Conservation (phyloP, 2,329 filamentous ascomycete species). For the Sporothrix variecibatus region DNA sequence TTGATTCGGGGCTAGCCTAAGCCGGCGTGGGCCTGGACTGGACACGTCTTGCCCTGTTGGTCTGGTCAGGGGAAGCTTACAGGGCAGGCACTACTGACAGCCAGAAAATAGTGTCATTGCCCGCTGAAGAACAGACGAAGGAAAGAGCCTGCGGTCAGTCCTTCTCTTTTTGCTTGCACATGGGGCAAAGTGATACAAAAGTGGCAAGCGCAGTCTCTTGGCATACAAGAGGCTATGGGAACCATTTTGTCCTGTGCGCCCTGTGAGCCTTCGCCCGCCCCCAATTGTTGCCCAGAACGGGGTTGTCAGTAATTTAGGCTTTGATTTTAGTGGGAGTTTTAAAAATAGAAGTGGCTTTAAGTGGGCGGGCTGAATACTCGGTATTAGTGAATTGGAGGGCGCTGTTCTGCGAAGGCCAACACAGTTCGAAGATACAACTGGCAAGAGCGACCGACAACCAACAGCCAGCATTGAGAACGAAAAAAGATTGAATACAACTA, state of each 20-base stretch:
- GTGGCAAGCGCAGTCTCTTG: neutral
- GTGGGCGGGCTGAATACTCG: neutral
- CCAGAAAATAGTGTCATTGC: neutral
- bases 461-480: neutral
- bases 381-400: neutral
- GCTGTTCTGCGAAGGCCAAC: neutral
- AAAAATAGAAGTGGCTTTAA: conserved; percentile 7
- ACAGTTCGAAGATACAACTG: neutral
- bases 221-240: neutral
- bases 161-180: too few relatives aligned
- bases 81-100: neutral
- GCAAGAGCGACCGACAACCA: neutral
- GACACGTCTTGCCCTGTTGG: neutral
- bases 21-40: neutral
- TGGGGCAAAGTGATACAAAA: neutral
- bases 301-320: neutral
- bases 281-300: neutral
- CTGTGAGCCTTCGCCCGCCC: neutral
- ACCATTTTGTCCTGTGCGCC: neutral
- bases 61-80: neutral
- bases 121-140: neutral
- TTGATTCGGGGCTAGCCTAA: neutral
- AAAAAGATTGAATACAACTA: neutral
- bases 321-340: neutral
- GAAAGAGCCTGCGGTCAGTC: neutral